Evolutionary conservation across 139 green algal genomes (phyloP), one percentile per base, ranked within the genome.

Genomic region (Picochlorum sp.): DNA sequence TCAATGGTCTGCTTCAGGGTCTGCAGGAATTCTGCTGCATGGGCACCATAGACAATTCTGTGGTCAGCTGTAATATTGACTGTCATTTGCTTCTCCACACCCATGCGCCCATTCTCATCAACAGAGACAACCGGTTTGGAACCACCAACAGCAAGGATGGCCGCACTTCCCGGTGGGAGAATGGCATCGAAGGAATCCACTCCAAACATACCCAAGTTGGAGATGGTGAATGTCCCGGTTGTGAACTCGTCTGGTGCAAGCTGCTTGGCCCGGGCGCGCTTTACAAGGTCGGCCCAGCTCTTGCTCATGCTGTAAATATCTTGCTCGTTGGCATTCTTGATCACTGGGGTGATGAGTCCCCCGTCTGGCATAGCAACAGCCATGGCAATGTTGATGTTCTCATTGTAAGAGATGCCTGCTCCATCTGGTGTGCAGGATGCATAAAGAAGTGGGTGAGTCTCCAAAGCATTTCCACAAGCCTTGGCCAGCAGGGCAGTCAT

Each of bases 201-300:
- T 36, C 92, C 93, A 75, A 85, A 97, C 91, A 98, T 99, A 72
- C 93, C 93, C 65, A 99, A 73, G 83, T 99, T 99, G 65, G 81
- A 94, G 63, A 99, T 88, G 55, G 89, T 96, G 85, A 99, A 99
- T 61, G 81, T 98, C 52, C 89, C 92, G 47, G 62, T 81, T 64
- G 68, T 85, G 78, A 85, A 94, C 57, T 92, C 85, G 50, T 86
- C 76, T 25, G 85, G 85, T 43, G 74, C 43, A 31, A 99, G 85
- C 79, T 94, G 73, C 81, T 98, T 97, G 54, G 32, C 62, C 26
- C 93, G 81, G 3, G 91, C 90, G n/a, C 94, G 85, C 81, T 95
- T 94, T 37, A 73, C 84, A 41, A 92, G 74, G 61, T 88, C 82
- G 14, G 65, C 67, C 83, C 81, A 93, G 50, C 75, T 53, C 28